Base-by-base conservation (phyloP, 2,329 filamentous ascomycete species). In the Mollisia scopiformis region DNA sequence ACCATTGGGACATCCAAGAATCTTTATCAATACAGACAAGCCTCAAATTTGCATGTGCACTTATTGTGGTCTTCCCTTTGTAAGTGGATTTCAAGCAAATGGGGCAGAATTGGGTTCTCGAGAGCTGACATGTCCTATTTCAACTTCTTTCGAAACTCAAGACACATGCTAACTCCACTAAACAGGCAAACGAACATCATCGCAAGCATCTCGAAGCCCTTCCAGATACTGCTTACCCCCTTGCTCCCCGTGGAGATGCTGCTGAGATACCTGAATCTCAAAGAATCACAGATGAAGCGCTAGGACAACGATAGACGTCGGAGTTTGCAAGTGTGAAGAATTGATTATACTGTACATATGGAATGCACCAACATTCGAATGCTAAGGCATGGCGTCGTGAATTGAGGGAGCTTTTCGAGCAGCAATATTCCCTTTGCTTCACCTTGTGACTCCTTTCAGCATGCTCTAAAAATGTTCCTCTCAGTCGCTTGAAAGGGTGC, bases 1-100 rank as follows among this genome's bases (percentile, higher is more conserved):
- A 49, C 89, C 93, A 31, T 81, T 91, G 58, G 95, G 95, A 46
- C 95, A 99, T 77, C 95, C 95, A 53, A 86, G 87, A 73, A 90
- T 99, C 79, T 99, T 93, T 77, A 99, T 99, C 85, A 99, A 99
- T 80, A 89, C 91, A 68, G 95, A 99, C 79, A 98, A 97, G 84
- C 91, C 95, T 46, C 88, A 98, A 82, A 97, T 99, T 72, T 86
- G 87, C 77, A 82, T 82, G 75, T 99, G 95, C 83, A 89, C 85
- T 73, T 99, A 99, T 82, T 99, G 95, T 75, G 95, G 95, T 56
- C 76, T 95, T 68, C 95, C 95, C 70, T 99, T 88, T 75, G 95
- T 98, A 84, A 75, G 93, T 78, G 57, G 37, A 14, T 19, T 33
- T 43, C 28, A 8, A 23, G 11, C 8, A 19, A 30, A 21, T 13